Conservation (phyloP, 2,329 filamentous ascomycete species). For the Dactylellina cionopaga region DNA sequence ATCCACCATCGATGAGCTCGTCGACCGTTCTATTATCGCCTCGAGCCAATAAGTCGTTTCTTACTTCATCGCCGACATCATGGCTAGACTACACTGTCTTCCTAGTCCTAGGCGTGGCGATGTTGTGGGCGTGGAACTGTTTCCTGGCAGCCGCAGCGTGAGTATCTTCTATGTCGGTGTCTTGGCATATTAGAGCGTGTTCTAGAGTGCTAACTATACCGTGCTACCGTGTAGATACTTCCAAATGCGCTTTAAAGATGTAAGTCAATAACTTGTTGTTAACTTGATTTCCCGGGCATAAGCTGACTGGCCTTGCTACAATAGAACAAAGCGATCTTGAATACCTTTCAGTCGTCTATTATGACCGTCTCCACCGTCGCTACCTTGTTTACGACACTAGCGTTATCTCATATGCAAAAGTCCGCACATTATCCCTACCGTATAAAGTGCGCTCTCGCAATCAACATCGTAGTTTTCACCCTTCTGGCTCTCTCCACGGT, state of each 20-base stretch:
- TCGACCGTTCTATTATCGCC: constrained; percentile 56
- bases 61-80: constrained; percentile 72
- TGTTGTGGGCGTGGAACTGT: constrained; percentile 93
- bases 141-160: constrained; percentile 8
- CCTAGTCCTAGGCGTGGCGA: constrained; percentile 82
- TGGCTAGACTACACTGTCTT: constrained; percentile 89
- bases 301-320: not conserved
- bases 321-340: constrained; percentile 72
- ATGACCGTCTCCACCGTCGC: constrained; percentile 85
- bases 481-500: constrained; percentile 83
- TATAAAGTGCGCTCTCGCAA: constrained; percentile 78
- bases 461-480: constrained; percentile 80
- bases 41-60: constrained; percentile 57
- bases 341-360: constrained; percentile 89
- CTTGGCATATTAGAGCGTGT: not conserved
- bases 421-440: constrained; percentile 87
- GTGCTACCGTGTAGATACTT: constrained; percentile 71
- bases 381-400: constrained; percentile 78
- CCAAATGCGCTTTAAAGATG: constrained; percentile 77
- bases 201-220: constrained; percentile 20
- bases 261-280: not conserved
- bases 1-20: constrained; percentile 54
- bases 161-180: constrained; percentile 5
- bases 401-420: constrained; percentile 75
- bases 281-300: not conserved